Evolutionary conservation across 202 grass and related monocot genomes (phyloP).

Genomic region (Panicum hallii): DNA sequence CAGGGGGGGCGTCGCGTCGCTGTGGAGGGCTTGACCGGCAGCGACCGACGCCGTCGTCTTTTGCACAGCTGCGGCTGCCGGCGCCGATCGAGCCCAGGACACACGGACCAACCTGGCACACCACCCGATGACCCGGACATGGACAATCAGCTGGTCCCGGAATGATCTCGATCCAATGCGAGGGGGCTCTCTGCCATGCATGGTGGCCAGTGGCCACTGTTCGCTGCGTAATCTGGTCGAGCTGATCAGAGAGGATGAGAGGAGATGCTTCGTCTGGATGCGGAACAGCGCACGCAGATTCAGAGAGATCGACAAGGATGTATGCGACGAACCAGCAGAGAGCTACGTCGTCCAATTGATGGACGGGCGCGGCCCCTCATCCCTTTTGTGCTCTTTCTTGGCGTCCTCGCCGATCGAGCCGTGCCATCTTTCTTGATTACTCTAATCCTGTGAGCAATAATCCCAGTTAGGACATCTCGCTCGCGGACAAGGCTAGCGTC

Average conservation of each 20-base stretch:
- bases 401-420: not conserved
- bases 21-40: not conserved
- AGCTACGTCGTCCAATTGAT: constrained; percentile 16
- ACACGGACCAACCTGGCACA: constrained; percentile 24
- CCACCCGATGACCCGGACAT: not conserved
- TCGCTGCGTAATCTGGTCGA: not conserved
- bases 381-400: constrained; percentile 31
- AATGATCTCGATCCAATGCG: not conserved
- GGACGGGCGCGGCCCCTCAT: not conserved
- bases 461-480: constrained; percentile 15
- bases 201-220: not conserved
- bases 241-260: not conserved
- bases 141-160: not conserved
- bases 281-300: not conserved
- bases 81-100: not conserved
- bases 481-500: not conserved
- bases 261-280: not conserved
- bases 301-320: not conserved
- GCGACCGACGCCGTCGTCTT: not conserved
- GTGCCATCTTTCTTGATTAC: not conserved
- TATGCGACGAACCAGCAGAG: not conserved
- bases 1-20: not conserved
- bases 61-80: constrained; percentile 24
- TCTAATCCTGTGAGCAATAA: constrained; percentile 16
- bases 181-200: no score